phyloP scores from a whole-genome alignment of 2,329 filamentous ascomycete species.

The Aureobasidium sp. region DNA sequence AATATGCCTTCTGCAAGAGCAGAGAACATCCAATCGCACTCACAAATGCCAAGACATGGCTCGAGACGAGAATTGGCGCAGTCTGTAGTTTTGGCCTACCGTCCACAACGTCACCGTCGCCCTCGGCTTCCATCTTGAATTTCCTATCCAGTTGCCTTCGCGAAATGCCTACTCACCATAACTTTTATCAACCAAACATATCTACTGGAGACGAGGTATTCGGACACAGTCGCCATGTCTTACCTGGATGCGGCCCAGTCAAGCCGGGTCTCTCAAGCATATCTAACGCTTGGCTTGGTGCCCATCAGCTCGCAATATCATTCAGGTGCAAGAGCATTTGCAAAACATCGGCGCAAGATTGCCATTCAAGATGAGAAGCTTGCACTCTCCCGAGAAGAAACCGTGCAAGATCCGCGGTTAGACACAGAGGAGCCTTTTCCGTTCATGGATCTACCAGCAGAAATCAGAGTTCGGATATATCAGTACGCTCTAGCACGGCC shows the following conservation, averaged over 20 bases:
- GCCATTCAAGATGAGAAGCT: neutral
- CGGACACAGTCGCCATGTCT: neutral
- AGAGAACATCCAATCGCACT: neutral
- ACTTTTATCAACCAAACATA: neutral
- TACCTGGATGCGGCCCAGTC: neutral
- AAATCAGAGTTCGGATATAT: slow-evolving; percentile 1
- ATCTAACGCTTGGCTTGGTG: neutral
- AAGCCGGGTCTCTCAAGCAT: neutral
- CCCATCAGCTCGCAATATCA: neutral
- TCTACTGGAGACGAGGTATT: neutral
- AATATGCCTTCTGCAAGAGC: neutral
- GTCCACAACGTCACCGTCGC: neutral
- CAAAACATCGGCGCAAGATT: slow-evolving; percentile 1
- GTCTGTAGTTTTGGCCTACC: neutral
- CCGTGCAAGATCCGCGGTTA: neutral
- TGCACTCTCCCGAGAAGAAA: neutral
- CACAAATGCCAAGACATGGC: neutral
- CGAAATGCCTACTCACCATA: neutral
- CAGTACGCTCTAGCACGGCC: neutral
- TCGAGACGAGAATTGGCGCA: neutral
- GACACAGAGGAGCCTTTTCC: neutral
- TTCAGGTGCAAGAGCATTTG: neutral
- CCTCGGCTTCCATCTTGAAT: neutral
- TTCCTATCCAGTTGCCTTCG: neutral
- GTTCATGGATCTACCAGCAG: neutral